These are phyloP conservation scores for Cyberlindnera americana DNA, from an alignment of 805 yeast species.

Conservation along the genomic window DNA sequence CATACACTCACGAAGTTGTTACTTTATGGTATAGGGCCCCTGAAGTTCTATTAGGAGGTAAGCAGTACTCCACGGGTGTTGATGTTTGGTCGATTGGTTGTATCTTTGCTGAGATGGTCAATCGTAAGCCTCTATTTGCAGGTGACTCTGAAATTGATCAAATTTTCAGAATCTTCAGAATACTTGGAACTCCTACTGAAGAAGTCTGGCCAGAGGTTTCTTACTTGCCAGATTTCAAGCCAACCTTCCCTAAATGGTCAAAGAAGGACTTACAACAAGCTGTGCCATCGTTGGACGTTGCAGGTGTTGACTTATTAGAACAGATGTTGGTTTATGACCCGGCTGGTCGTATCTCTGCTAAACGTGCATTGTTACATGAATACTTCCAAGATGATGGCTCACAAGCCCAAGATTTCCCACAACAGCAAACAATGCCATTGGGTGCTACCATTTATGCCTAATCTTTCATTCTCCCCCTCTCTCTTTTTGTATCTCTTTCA, in stretches of 20 bases:
- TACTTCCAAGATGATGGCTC: conserved; percentile 60
- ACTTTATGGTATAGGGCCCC: conserved; percentile 98
- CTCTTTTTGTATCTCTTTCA: not conserved
- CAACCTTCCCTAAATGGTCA: conserved; percentile 89
- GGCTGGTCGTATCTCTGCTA: conserved; percentile 88
- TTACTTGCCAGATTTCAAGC: conserved; percentile 86
- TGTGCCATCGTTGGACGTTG: conserved; percentile 75
- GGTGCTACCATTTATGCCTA: conserved; percentile 29
- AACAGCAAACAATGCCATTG: conserved; percentile 27
- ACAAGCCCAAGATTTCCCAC: conserved; percentile 27
- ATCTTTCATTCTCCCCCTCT: not conserved
- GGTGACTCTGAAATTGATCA: conserved; percentile 98
- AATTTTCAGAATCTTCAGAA: conserved; percentile 86
- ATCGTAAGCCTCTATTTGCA: conserved; percentile 90
- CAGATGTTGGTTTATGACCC: conserved; percentile 88
- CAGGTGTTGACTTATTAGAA: conserved; percentile 80
- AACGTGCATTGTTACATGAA: conserved; percentile 86
- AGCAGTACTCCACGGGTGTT: conserved; percentile 96
- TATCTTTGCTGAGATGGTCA: conserved; percentile 96
- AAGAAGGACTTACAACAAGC: conserved; percentile 65
- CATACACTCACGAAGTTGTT: conserved; percentile 97
- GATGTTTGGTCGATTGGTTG: conserved; percentile 99
- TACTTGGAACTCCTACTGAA: conserved; percentile 92
- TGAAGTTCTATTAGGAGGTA: conserved; percentile 91
- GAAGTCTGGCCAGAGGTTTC: conserved; percentile 93